These are phyloP conservation scores for Inga laurina DNA, from an alignment of 306 rosid genomes.

Conservation along the genomic window DNA sequence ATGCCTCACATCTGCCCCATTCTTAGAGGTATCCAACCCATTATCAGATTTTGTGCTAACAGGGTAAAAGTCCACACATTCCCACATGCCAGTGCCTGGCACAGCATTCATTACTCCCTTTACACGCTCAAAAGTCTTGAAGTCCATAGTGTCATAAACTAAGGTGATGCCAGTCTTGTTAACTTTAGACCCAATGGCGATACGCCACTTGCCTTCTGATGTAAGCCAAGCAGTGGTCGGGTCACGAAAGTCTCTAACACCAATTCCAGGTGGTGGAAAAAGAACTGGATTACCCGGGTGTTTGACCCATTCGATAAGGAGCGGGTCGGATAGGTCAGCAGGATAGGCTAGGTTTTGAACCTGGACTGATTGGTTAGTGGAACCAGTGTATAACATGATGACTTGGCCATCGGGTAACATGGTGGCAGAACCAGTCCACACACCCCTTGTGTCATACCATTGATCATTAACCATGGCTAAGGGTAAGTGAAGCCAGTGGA, in stretches of 20 bases:
- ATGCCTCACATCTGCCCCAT: constrained; percentile 64
- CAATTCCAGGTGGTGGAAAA: constrained; percentile 65
- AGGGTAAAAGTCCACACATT: constrained; percentile 83
- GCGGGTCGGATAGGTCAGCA: constrained; percentile 66
- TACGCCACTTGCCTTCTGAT: constrained; percentile 75
- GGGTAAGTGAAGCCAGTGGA: constrained; percentile 92
- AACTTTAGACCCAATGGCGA: constrained; percentile 68
- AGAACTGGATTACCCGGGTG: constrained; percentile 73
- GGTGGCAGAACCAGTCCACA: constrained; percentile 93
- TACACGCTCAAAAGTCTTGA: constrained; percentile 51
- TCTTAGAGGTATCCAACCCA: constrained; percentile 64
- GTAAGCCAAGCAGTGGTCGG: constrained; percentile 93
- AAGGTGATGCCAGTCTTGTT: constrained; percentile 71
- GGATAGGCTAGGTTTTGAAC: constrained; percentile 87
- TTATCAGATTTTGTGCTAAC: constrained; percentile 38
- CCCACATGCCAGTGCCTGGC: constrained; percentile 87
- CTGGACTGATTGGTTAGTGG: constrained; percentile 70
- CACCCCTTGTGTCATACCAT: constrained; percentile 82
- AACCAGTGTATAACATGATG: constrained; percentile 86
- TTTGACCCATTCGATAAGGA: constrained; percentile 72
- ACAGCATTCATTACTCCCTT: constrained; percentile 64
- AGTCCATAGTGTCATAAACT: constrained; percentile 70
- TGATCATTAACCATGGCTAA: constrained; percentile 72
- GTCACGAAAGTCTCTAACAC: constrained; percentile 72
- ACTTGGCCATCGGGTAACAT: constrained; percentile 59